A percentile compares a stretch with the other conserved stretches of the same genome.
phyloP scores from a whole-genome alignment of 306 rosid genomes.

The Begonia fuchsioides region DNA sequence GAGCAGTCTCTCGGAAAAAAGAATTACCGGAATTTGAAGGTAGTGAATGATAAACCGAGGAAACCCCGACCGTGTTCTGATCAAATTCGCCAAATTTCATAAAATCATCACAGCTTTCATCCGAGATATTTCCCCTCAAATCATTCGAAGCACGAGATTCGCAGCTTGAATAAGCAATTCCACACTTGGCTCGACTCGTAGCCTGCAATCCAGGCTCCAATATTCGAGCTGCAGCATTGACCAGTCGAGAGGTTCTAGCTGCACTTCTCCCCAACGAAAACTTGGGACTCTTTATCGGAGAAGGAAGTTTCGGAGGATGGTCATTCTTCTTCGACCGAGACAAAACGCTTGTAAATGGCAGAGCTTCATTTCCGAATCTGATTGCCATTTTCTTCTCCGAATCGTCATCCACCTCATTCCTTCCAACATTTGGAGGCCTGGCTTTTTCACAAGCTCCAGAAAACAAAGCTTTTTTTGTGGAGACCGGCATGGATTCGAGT shows the following conservation, averaged over 20 bases:
- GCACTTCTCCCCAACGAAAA: conserved; percentile 33
- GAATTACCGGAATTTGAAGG: conserved; percentile 22
- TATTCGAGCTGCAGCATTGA: conserved; percentile 73
- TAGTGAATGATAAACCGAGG: conserved; percentile 13
- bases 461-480: conserved; percentile 28
- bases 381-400: conserved; percentile 46
- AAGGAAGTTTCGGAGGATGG: conserved; percentile 41
- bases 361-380: conserved; percentile 57
- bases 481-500: conserved; percentile 61
- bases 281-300: conserved; percentile 59
- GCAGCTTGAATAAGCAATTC: conserved; percentile 33
- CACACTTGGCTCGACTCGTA: conserved; percentile 29
- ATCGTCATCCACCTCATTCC: conserved; percentile 27
- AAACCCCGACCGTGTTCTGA: conserved; percentile 21
- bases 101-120: conserved; percentile 50
- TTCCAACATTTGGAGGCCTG: conserved; percentile 85
- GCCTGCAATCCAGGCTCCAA: conserved; percentile 87
- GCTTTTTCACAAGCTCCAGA: conserved; percentile 24
- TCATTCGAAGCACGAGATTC: conserved; percentile 15
- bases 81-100: conserved; percentile 31
- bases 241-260: conserved; percentile 54
- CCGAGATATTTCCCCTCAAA: conserved; percentile 37
- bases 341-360: conserved; percentile 64
- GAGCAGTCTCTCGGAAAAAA: conserved; percentile 18
- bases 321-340: conserved; percentile 41